A percentile compares a stretch with the other conserved stretches of the same genome.
Evolutionary conservation across 305 asterid species (phyloP).

Genomic region (Fraxinus latifolia): DNA sequence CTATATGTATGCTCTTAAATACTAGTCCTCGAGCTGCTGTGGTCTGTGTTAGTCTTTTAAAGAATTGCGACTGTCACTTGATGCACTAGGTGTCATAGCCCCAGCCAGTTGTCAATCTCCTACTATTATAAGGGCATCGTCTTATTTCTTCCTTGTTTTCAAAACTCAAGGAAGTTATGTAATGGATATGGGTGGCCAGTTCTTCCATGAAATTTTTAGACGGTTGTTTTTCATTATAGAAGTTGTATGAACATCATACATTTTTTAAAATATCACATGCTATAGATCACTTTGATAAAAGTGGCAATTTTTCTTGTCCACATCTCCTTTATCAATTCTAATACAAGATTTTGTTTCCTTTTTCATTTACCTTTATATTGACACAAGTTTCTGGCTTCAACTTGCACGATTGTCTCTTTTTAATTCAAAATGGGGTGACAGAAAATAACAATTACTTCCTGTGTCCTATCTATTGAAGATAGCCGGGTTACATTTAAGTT

Average conservation of each 20-base stretch:
- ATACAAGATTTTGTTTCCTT: neutral
- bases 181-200: neutral
- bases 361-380: neutral
- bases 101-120: neutral
- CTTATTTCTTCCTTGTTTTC: neutral
- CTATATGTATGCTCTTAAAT: neutral
- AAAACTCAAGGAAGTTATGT: neutral
- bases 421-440: constrained; percentile 10
- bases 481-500: neutral
- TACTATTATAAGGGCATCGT: neutral
- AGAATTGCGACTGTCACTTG: neutral
- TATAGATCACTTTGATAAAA: neutral
- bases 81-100: neutral
- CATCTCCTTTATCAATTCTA: neutral
- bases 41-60: neutral
- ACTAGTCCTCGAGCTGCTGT: neutral
- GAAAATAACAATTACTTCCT: neutral
- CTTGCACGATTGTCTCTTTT: neutral
- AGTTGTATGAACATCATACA: neutral
- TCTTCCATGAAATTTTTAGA: neutral
- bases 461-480: neutral
- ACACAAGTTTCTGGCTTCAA: neutral
- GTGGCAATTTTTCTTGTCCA: neutral
- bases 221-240: neutral
- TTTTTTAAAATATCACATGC: neutral